Conservation (phyloP, 495 filamentous ascomycete species). For the Lindgomyces ingoldianus region DNA sequence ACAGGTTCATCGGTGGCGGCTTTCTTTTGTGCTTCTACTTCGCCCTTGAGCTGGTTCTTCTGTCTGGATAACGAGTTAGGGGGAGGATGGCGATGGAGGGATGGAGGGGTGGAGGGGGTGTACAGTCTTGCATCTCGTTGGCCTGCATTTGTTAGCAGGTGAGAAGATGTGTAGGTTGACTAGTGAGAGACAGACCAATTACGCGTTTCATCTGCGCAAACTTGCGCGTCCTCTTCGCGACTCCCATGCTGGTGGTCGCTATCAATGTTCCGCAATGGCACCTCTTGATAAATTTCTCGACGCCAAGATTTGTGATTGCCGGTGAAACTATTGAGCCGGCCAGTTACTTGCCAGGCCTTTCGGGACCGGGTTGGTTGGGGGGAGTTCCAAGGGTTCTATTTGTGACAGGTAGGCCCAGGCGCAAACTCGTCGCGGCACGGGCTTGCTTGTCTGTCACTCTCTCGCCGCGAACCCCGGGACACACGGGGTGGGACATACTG, state of each 20-base stretch:
- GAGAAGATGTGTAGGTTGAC: neutral
- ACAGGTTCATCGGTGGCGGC: constrained; percentile 55
- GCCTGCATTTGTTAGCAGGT: constrained; percentile 47
- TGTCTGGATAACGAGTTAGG: constrained; percentile 41
- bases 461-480: neutral
- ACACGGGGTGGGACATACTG: no score
- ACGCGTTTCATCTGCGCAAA: constrained; percentile 54
- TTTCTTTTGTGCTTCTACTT: constrained; percentile 58
- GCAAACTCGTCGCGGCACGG: no score
- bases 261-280: neutral
- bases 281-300: constrained; percentile 15
- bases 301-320: constrained; percentile 9
- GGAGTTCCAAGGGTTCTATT: neutral
- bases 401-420: no score
- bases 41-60: constrained; percentile 53
- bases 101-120: constrained; percentile 1
- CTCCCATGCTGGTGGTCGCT: constrained; percentile 45
- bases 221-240: constrained; percentile 53
- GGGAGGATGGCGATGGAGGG: neutral
- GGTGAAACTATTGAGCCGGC: constrained; percentile 14
- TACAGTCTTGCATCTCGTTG: constrained; percentile 53
- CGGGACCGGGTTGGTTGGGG: neutral
- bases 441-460: neutral
- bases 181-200: constrained; percentile 38
- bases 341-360: neutral